These are phyloP conservation scores for Pythium phragmiticola DNA, from an alignment of 352 stramenopile species.

Conservation along the genomic window DNA sequence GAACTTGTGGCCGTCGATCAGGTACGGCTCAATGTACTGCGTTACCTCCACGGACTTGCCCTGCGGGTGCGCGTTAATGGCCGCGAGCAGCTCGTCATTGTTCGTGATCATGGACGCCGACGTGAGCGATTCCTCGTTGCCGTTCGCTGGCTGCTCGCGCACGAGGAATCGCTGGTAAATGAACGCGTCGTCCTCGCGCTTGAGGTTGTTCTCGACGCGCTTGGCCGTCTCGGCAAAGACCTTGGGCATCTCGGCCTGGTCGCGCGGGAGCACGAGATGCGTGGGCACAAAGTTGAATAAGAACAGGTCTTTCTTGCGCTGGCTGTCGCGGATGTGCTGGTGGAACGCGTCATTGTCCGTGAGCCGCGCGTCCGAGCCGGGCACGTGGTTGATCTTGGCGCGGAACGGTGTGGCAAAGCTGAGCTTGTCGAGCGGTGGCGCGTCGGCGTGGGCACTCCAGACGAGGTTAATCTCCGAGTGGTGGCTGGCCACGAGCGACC, in stretches of 20 bases:
- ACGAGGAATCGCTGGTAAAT: slow-evolving; percentile 70
- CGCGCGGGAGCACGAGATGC: slow-evolving; percentile 62
- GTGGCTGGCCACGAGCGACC: slow-evolving; percentile 40
- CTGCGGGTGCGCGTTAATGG: slow-evolving; percentile 44
- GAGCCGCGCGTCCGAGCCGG: slow-evolving; percentile 44
- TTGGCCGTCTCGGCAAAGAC: slow-evolving; percentile 49
- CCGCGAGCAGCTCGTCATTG: slow-evolving; percentile 45
- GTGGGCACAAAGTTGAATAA: slow-evolving; percentile 67
- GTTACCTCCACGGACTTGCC: slow-evolving; percentile 60
- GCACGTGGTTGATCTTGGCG: slow-evolving; percentile 72
- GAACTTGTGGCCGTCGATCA: slow-evolving; percentile 89
- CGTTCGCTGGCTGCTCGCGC: slow-evolving; percentile 35
- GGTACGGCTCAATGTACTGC: slow-evolving; percentile 80
- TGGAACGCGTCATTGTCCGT: slow-evolving; percentile 42
- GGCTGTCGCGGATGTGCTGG: slow-evolving; percentile 41
- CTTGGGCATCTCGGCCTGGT: slow-evolving; percentile 41
- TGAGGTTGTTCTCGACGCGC: slow-evolving; percentile 52
- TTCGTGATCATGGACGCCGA: slow-evolving; percentile 39
- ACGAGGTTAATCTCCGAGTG: slow-evolving; percentile 67
- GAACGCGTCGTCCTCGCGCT: slow-evolving; percentile 43
- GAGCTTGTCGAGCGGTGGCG: slow-evolving; percentile 38
- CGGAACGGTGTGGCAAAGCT: slow-evolving; percentile 41
- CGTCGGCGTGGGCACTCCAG: slow-evolving; percentile 37
- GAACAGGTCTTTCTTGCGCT: slow-evolving; percentile 57
- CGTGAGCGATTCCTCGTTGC: slow-evolving; percentile 33